Conservation (phyloP, 129 eudicot species). For the Daucus carota region DH1_v3.0 NC_030384.2:37192001-37192500, state of each 20-base stretch:
- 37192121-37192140: slow-evolving; percentile 7
- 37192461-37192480: slow-evolving; percentile 84
- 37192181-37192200: slow-evolving; percentile 10
- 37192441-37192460: slow-evolving; percentile 94
- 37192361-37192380: slow-evolving; percentile 29
- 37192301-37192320: neutral
- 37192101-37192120: slow-evolving; percentile 1
- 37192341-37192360: neutral
- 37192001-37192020: neutral
- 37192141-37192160: neutral
- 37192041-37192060: neutral
- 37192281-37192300: neutral
- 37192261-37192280: neutral
- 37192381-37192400: slow-evolving; percentile 94
- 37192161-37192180: neutral
- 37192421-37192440: slow-evolving; percentile 96
- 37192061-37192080: neutral
- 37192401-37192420: slow-evolving; percentile 89
- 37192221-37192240: slow-evolving; percentile 18
- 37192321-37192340: neutral
- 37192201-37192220: neutral
- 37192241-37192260: slow-evolving; percentile 12
- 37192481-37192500: slow-evolving; percentile 74
- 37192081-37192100: neutral
- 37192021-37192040: slow-evolving; percentile 1